A percentile compares a stretch with the other conserved stretches of the same genome.
phyloP scores from a whole-genome alignment of 345 rosid genomes.

The Brassica nigra region DNA sequence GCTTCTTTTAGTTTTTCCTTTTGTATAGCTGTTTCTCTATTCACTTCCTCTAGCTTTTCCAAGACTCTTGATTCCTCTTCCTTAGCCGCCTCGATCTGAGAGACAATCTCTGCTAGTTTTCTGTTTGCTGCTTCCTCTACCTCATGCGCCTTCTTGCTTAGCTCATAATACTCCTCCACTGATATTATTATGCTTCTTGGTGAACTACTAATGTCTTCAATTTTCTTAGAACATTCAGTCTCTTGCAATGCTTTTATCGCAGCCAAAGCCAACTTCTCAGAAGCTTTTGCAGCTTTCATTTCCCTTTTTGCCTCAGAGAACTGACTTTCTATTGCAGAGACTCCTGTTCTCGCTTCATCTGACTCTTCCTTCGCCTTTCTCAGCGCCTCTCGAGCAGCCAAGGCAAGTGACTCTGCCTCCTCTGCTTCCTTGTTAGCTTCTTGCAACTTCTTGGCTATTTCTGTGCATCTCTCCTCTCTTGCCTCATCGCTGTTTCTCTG shows the following conservation, averaged over 20 bases:
- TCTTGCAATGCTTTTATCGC: constrained; percentile 88
- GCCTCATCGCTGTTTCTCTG: constrained; percentile 67
- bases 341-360: constrained; percentile 72
- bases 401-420: constrained; percentile 65
- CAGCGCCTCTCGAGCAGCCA: constrained; percentile 67
- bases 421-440: constrained; percentile 71
- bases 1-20: constrained; percentile 64
- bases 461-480: constrained; percentile 56
- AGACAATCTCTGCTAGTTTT: constrained; percentile 68
- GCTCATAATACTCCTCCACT: constrained; percentile 80
- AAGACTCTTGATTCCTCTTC: constrained; percentile 64
- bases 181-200: constrained; percentile 63
- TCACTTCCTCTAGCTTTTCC: constrained; percentile 70
- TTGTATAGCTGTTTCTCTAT: constrained; percentile 54
- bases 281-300: constrained; percentile 85
- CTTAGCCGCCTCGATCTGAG: constrained; percentile 79
- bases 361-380: constrained; percentile 73
- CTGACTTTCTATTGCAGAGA: constrained; percentile 56
- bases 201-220: constrained; percentile 33
- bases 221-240: constrained; percentile 54
- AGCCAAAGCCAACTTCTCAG: constrained; percentile 82
- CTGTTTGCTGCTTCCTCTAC: constrained; percentile 79
- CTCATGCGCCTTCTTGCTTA: constrained; percentile 79
- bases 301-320: constrained; percentile 70
- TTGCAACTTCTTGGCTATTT: constrained; percentile 67